phyloP scores from a whole-genome alignment of 2,329 filamentous ascomycete genomes.

The Ustilaginoidea virens region DNA sequence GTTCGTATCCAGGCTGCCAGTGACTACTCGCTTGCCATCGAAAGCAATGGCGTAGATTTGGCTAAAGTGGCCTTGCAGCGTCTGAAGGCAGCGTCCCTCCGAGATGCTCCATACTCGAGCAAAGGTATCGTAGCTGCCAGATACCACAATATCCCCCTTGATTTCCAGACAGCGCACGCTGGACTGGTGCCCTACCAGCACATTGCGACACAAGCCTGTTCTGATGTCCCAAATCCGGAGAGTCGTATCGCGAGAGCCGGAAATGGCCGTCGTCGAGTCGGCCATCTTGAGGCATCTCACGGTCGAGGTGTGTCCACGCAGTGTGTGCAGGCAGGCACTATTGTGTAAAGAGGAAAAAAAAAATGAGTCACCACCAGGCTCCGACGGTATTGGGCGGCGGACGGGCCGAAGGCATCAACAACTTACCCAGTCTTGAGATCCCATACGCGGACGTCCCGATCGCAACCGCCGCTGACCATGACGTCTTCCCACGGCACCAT shows the following conservation, averaged over 20 bases:
- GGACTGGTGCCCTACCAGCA: conserved; percentile 86
- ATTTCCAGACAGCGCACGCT: conserved; percentile 93
- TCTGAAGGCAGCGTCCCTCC: conserved; percentile 81
- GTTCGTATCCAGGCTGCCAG: conserved; percentile 89
- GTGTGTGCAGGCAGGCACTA: conserved; percentile 63
- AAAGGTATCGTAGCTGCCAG: conserved; percentile 93
- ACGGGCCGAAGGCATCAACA: no score
- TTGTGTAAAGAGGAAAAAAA: no score
- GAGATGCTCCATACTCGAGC: conserved; percentile 97
- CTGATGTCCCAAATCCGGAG: conserved; percentile 89
- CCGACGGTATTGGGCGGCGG: no score
- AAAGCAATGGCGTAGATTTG: conserved; percentile 99
- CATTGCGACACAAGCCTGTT: conserved; percentile 76
- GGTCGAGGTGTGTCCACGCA: conserved; percentile 91
- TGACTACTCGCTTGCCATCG: conserved; percentile 84
- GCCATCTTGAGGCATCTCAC: conserved; percentile 97
- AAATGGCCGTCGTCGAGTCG: conserved; percentile 84
- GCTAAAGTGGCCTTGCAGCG: conserved; percentile 86
- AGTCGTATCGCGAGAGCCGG: conserved; percentile 87
- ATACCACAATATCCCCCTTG: conserved; percentile 93
- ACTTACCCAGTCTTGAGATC: conserved; percentile 80
- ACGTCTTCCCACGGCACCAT: conserved; percentile 98
- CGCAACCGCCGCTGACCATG: conserved; percentile 88
- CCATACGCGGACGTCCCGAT: conserved; percentile 94
- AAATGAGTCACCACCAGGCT: no score